Conservation (phyloP, 2,329 filamentous ascomycete genomes). For the Mycogone perniciosa region DNA sequence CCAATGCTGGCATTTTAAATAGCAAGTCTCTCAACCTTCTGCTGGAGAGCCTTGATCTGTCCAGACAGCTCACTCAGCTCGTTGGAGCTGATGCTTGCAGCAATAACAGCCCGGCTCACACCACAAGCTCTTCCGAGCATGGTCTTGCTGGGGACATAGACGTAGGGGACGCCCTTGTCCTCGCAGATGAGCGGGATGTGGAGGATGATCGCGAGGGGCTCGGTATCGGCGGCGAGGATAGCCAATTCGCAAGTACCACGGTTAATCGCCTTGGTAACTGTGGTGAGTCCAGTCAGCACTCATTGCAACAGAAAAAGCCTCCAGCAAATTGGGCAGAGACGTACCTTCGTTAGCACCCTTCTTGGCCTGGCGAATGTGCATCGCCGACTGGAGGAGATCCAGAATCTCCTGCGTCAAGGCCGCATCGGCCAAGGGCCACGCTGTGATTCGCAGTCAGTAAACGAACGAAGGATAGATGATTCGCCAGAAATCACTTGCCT, state of each 20-base stretch:
- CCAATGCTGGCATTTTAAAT: slow-evolving; percentile 53
- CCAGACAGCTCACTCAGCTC: slow-evolving; percentile 80
- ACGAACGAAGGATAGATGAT: background rate
- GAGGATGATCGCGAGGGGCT: slow-evolving; percentile 79
- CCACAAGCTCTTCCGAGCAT: slow-evolving; percentile 84
- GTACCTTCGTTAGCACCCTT: slow-evolving; percentile 76
- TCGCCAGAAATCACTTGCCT: slow-evolving; percentile 3
- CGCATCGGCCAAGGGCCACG: slow-evolving; percentile 67
- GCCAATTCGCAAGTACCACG: slow-evolving; percentile 86
- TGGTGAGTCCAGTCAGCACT: slow-evolving; percentile 9
- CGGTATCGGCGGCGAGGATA: slow-evolving; percentile 82
- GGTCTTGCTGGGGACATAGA: slow-evolving; percentile 72
- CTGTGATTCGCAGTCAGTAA: slow-evolving; percentile 30
- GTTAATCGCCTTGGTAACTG: slow-evolving; percentile 76
- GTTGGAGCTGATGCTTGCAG: slow-evolving; percentile 83
- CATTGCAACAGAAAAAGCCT: background rate
- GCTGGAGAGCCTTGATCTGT: slow-evolving; percentile 83
- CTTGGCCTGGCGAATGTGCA: slow-evolving; percentile 65
- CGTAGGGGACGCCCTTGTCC: slow-evolving; percentile 62
- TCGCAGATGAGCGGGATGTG: slow-evolving; percentile 86
- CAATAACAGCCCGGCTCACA: slow-evolving; percentile 82
- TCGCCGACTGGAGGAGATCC: slow-evolving; percentile 70
- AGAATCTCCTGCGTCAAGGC: slow-evolving; percentile 75
- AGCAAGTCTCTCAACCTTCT: slow-evolving; percentile 92
- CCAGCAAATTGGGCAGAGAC: slow-evolving; percentile 6